phyloP scores from a whole-genome alignment of 2,329 filamentous ascomycete species.

The Neofusicoccum umdonicola region DNA sequence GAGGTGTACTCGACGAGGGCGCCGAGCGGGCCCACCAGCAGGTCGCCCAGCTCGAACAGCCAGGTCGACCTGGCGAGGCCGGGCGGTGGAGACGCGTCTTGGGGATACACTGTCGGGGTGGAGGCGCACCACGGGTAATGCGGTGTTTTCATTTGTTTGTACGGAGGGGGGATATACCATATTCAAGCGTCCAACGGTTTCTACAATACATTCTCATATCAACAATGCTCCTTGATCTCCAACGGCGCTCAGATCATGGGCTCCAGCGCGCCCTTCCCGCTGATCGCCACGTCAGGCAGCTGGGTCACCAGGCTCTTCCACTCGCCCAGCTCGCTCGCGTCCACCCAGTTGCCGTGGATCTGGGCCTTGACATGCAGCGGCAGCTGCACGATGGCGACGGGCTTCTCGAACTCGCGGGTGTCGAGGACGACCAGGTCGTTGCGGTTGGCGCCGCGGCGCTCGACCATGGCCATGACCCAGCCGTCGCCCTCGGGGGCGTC shows the following conservation, averaged over 20 bases:
- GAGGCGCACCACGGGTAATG: too few species aligned
- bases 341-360: conserved; percentile 37
- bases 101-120: too few species aligned
- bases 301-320: conserved; percentile 5
- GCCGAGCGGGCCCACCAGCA: too few species aligned
- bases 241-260: background rate
- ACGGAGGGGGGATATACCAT: too few species aligned
- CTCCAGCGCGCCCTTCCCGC: conserved; percentile 15
- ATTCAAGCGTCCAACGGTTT: too few species aligned
- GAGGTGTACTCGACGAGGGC: too few species aligned
- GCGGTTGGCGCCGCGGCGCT: conserved; percentile 28
- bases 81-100: too few species aligned
- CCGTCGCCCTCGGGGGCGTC: conserved; percentile 48
- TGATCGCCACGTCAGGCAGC: background rate
- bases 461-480: conserved; percentile 47
- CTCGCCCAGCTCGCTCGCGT: conserved; percentile 16
- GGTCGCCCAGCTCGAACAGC: too few species aligned
- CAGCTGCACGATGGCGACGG: conserved; percentile 37
- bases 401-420: conserved; percentile 34
- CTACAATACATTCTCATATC: too few species aligned
- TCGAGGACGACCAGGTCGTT: conserved; percentile 38
- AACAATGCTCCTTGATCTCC: too few species aligned
- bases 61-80: too few species aligned
- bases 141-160: too few species aligned
- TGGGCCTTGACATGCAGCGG: conserved; percentile 32